phyloP scores from a whole-genome alignment of 2,329 filamentous ascomycete species.

The Diaporthe amygdali region DNA sequence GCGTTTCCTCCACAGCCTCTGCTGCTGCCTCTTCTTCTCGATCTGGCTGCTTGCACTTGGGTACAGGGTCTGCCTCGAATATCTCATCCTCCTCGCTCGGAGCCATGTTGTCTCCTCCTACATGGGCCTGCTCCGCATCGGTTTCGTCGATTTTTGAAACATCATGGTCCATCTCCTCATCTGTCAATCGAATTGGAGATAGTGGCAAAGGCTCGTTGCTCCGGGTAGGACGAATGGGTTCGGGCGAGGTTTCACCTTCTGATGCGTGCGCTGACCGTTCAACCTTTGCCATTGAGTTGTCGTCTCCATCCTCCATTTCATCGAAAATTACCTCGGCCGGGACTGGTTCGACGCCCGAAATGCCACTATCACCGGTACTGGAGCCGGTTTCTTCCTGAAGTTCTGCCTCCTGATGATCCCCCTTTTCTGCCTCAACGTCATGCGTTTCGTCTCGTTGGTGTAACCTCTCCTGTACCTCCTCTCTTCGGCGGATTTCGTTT shows the following conservation, averaged over 20 bases:
- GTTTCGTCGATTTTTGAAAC: background rate
- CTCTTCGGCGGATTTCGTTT: background rate
- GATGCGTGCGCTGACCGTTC: background rate
- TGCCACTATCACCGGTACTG: background rate
- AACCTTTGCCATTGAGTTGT: background rate
- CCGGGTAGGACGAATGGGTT: background rate
- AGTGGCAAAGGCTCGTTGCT: background rate
- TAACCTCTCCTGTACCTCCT: no score
- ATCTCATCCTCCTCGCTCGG: background rate
- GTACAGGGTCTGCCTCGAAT: background rate
- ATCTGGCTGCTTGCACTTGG: background rate
- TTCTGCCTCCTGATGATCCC: no score
- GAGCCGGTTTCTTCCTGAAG: background rate
- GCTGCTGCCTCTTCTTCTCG: background rate
- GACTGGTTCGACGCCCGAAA: background rate
- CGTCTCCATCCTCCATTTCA: background rate
- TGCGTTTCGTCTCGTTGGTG: background rate
- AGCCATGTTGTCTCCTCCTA: background rate
- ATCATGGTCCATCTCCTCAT: background rate
- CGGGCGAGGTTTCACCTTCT: background rate
- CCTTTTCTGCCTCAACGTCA: background rate
- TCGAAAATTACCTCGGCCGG: background rate
- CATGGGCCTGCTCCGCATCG: background rate
- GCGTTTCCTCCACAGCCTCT: background rate
- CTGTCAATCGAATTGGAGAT: background rate